Evolutionary conservation across 768 basidiomycete species (phyloP), one percentile per base, ranked within the genome.

Genomic region (Flagelloscypha sp.): DNA sequence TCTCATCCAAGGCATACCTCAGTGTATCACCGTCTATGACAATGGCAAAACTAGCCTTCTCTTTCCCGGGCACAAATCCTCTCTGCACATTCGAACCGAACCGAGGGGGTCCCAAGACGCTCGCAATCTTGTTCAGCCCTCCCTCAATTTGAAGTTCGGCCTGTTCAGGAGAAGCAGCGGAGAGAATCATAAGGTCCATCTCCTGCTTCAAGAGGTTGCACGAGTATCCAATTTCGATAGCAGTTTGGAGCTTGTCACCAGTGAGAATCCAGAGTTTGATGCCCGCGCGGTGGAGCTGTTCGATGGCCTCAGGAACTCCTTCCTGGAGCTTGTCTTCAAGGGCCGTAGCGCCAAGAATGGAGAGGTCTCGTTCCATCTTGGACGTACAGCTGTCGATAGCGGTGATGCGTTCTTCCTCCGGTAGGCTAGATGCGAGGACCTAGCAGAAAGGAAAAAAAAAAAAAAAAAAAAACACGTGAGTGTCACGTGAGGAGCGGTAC

Each of bases 251-350:
- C 58, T 99, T 99, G 61, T 99, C 94, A 84, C 86, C 92, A 23
- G 94, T 98, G 32, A 97, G 62, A 56, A 98, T 94, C 94, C 94
- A 99, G 2, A 99, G 57, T 60, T 97, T 99, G 65, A 99, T 95
- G 9, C 94, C 94, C 2, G 94, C 94, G 19, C 73, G 66, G 49
- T 95, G 90, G 12, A 99, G 66, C 37, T 72, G 81, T 46, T 89
- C 90, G 45, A 99, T 98, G 2, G 94, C 84, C 39, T 95, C 93
- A 0, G 94, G 94, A 0, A 99, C 94, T 8, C 94, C 94, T 52
- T 85, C 89, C 52, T 99, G 94, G 41, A 98, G 62, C 64, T 97
- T 95, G 59, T 99, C 94, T 57, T 99, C 94, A 39, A 99, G 59
- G 1, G 94, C 94, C 1, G 94, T 98, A 8, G 93, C 94, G 0